Conservation (phyloP, 305 asterid genomes). For the Solanum chacoense region DNA sequence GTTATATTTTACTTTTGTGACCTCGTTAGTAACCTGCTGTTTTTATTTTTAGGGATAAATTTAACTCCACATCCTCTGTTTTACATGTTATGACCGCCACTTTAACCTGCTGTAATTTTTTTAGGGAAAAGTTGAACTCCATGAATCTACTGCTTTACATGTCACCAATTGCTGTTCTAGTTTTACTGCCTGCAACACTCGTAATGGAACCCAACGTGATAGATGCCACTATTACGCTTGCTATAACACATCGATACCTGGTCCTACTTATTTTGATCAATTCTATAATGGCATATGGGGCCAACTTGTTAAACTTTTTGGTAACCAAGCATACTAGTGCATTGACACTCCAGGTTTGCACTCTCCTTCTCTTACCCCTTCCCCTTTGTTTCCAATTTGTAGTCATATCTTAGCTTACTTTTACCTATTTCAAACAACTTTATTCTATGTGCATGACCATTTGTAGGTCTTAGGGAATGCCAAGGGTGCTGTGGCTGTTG, state of each 20-base stretch:
- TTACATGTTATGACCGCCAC: not conserved
- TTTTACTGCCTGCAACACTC: conserved; percentile 69
- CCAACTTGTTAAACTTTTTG: conserved; percentile 87
- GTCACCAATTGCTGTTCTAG: conserved; percentile 90
- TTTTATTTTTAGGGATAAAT: not conserved
- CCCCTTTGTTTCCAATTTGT: not conserved
- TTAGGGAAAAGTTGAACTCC: conserved; percentile 95
- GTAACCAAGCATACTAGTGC: conserved; percentile 98
- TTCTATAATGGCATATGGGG: conserved; percentile 84
- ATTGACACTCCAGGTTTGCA: conserved; percentile 78
- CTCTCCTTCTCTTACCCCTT: not conserved
- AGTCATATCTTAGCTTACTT: not conserved
- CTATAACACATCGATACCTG: conserved; percentile 48
- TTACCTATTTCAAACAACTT: not conserved
- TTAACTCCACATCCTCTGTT: not conserved
- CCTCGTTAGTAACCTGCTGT: not conserved
- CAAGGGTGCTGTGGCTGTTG: conserved; percentile 95
- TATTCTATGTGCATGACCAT: not conserved
- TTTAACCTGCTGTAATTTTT: not conserved
- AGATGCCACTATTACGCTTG: conserved; percentile 49
- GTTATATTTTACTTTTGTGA: not conserved
- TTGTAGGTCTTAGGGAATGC: conserved; percentile 87
- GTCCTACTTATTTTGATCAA: conserved; percentile 58
- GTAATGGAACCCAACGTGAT: conserved; percentile 80
- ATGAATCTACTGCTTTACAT: conserved; percentile 96